phyloP scores from a whole-genome alignment of 2,329 filamentous ascomycete species.

The Fusarium sp. region DNA sequence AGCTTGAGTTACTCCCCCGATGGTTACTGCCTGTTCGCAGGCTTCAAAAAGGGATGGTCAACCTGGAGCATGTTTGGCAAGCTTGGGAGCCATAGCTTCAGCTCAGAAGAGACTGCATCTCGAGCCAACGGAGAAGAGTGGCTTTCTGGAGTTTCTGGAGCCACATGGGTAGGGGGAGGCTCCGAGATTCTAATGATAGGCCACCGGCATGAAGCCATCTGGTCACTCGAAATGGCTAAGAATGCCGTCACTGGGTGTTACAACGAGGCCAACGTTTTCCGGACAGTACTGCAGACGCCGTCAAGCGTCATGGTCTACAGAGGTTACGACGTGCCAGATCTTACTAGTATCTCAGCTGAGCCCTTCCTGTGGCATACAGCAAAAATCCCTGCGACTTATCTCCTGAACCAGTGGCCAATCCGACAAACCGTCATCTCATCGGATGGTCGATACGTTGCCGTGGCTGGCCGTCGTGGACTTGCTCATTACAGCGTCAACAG shows the following conservation, averaged over 20 bases:
- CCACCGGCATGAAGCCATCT: slow-evolving; percentile 80
- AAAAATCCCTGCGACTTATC: slow-evolving; percentile 85
- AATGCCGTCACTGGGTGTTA: slow-evolving; percentile 95
- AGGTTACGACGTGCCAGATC: slow-evolving; percentile 90
- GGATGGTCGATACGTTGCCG: slow-evolving; percentile 92
- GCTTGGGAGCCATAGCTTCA: slow-evolving; percentile 85
- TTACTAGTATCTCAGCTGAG: slow-evolving; percentile 92
- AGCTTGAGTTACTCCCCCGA: slow-evolving; percentile 91
- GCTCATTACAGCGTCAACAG: slow-evolving; percentile 97
- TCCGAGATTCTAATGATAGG: slow-evolving; percentile 85
- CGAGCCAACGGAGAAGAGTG: slow-evolving; percentile 81
- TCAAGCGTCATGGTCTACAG: slow-evolving; percentile 92
- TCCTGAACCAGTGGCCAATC: slow-evolving; percentile 94
- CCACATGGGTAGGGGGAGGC: slow-evolving; percentile 88
- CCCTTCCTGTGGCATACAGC: slow-evolving; percentile 95
- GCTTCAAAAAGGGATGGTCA: slow-evolving; percentile 92
- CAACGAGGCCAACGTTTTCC: slow-evolving; percentile 88
- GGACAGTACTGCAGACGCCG: slow-evolving; percentile 89
- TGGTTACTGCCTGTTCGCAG: slow-evolving; percentile 94
- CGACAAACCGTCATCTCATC: slow-evolving; percentile 87
- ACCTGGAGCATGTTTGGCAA: slow-evolving; percentile 99
- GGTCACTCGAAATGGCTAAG: slow-evolving; percentile 90
- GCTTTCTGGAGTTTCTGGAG: slow-evolving; percentile 82
- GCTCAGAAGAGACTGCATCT: slow-evolving; percentile 73
- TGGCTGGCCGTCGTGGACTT: slow-evolving; percentile 92